Evolutionary conservation across 2,329 filamentous ascomycete species (phyloP), one percentile per base, ranked within the genome.

Genomic region (Aspergillus fumigatus): DNA sequence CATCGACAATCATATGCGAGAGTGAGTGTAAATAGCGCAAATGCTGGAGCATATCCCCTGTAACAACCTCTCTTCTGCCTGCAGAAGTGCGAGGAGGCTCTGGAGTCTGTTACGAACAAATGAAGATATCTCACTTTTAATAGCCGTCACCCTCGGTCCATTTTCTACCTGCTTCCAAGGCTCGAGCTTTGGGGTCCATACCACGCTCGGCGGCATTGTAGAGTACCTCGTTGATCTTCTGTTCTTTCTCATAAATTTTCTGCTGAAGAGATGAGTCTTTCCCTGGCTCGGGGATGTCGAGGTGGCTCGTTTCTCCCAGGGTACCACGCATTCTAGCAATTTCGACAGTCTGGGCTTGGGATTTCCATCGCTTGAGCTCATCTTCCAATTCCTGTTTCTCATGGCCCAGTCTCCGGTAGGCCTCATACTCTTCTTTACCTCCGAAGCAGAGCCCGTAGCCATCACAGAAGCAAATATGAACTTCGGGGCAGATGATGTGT

Each of bases 381-480:
- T 70, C 70, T 48, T 77, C 40, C 59, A 68, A 50, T 65, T 78
- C 72, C 1, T 73, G 61, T 53, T 77, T 71, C 51, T 77, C 65
- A 27, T 72, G 75, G 48, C 75, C 73, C n/a, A 80, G 59, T 41
- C 78, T 75, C 26, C 79, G 75, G 64, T 77, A 85, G 10, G 74
- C 68, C 27, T 79, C 70, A 52, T 79, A 84, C 52, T 76, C 69
- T 3, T 77, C 70, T 32, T 79, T 73, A 3, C 75, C 76, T 10
- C 79, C 82, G 60, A 86, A 87, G 64, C 85, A 88, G 9, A 83
- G 71, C 1, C 85, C 85, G 51, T 81, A 88, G 5, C 82, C 84
- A 58, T 87, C 84, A 66, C 85, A 88, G 59, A 85, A 84, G 70
- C 85, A 88, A 0, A 80, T 70, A 55, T 81, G 76, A 70, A 84